Conservation (phyloP, 2,329 filamentous ascomycete genomes). For the Epicoccum sorghinum region DNA sequence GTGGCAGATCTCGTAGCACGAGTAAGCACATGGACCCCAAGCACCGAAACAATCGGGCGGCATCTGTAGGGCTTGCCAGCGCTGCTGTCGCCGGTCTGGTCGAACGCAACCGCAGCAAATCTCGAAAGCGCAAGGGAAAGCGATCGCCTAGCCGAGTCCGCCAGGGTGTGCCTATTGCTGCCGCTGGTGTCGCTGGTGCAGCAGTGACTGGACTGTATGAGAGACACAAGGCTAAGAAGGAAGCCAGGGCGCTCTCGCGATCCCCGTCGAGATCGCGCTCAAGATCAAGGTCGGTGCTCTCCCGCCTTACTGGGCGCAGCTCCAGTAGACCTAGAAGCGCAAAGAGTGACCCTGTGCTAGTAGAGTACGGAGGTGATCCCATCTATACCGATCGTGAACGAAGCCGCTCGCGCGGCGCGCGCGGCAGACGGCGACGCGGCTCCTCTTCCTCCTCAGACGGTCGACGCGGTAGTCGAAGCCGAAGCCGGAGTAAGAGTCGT, state of each 20-base stretch:
- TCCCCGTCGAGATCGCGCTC: constrained; percentile 48
- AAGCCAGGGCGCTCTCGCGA: constrained; percentile 55
- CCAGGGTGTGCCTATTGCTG: constrained; percentile 64
- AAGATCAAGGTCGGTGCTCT: constrained; percentile 54
- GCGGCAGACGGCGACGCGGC: constrained; percentile 50
- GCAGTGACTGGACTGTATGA: constrained; percentile 68
- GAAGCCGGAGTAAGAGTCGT: constrained; percentile 55
- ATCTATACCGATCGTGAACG: constrained; percentile 59
- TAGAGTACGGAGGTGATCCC: constrained; percentile 69
- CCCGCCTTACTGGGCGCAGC: constrained; percentile 45
- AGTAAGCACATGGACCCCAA: constrained; percentile 52
- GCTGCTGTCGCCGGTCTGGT: constrained; percentile 68
- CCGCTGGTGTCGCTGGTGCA: constrained; percentile 65
- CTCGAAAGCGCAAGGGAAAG: constrained; percentile 58
- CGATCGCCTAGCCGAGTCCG: constrained; percentile 62
- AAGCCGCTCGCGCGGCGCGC: constrained; percentile 37
- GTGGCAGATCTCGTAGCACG: constrained; percentile 50
- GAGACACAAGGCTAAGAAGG: constrained; percentile 66
- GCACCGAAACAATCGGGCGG: constrained; percentile 64
- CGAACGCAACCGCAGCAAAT: constrained; percentile 63
- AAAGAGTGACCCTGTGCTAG: constrained; percentile 59
- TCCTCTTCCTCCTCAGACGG: constrained; percentile 50
- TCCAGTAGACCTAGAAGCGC: constrained; percentile 50
- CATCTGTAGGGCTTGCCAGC: constrained; percentile 66
- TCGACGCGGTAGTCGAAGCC: constrained; percentile 46